Percentiles rank a stretch among this genome's conserved stretches.
phyloP scores from a whole-genome alignment of 805 yeast species.

The Saccharomycopsis olivae region DNA sequence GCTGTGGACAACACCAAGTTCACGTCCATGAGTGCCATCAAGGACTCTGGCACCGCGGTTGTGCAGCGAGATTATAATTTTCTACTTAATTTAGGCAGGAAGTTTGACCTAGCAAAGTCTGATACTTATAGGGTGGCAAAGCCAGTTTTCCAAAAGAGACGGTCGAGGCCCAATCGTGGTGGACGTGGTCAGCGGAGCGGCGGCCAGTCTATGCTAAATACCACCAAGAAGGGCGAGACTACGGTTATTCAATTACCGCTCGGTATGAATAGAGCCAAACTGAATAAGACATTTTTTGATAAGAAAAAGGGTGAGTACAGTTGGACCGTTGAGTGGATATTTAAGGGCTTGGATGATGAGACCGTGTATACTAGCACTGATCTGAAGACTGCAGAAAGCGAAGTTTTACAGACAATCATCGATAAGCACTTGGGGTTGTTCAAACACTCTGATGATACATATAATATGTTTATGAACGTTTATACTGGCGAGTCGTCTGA shows the following conservation, averaged over 20 bases:
- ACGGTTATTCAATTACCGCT: conserved; percentile 13
- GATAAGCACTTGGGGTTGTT: neutral
- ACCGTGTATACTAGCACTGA: no score
- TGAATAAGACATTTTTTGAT: conserved; percentile 15
- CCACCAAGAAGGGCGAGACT: conserved; percentile 10
- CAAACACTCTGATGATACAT: no score
- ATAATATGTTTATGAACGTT: no score
- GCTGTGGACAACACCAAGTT: conserved; percentile 48
- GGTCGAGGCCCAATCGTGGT: conserved; percentile 1
- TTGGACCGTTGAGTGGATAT: conserved; percentile 17
- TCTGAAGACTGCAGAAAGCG: neutral
- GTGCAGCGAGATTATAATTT: conserved; percentile 82
- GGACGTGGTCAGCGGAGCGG: no score
- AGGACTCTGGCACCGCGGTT: conserved; percentile 24
- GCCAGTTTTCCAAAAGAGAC: conserved; percentile 13
- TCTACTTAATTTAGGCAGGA: conserved; percentile 47
- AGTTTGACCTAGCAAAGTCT: conserved; percentile 44
- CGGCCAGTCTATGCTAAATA: no score
- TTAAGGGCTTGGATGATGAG: neutral
- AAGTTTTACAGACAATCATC: neutral
- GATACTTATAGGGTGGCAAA: conserved; percentile 28
- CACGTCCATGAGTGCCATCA: conserved; percentile 30
- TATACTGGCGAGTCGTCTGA: no score
- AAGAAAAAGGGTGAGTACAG: conserved; percentile 11
- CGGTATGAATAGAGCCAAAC: conserved; percentile 16